These are phyloP conservation scores for Hyphopichia wangnamkhiaoensis DNA, from an alignment of 1,139 yeast genomes.

Conservation along the genomic window DNA sequence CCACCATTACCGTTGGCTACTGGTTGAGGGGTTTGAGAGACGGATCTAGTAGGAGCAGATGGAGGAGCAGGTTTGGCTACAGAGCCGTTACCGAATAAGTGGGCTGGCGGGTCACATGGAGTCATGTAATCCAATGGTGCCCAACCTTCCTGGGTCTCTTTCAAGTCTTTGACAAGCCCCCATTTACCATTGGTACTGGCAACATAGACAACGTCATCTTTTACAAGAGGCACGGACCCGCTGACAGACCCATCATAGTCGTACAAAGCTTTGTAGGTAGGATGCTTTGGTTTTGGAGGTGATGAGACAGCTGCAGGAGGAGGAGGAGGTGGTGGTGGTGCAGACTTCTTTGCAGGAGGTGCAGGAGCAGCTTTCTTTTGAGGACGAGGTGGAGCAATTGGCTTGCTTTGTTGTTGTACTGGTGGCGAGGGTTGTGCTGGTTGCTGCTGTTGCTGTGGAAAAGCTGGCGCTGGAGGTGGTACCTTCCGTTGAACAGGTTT, in stretches of 20 bases:
- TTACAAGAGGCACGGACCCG: slow-evolving; percentile 72
- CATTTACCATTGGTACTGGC: slow-evolving; percentile 77
- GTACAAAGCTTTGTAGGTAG: slow-evolving; percentile 82
- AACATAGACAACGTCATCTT: slow-evolving; percentile 74
- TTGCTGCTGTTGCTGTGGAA: slow-evolving; percentile 22
- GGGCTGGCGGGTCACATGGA: slow-evolving; percentile 53
- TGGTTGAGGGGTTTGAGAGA: slow-evolving; percentile 13
- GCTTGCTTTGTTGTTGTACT: slow-evolving; percentile 18
- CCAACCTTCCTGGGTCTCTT: slow-evolving; percentile 89
- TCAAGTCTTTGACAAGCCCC: slow-evolving; percentile 82
- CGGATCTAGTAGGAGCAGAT: slow-evolving; percentile 10
- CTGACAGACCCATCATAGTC: slow-evolving; percentile 89
- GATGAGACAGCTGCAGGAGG: slow-evolving; percentile 62
- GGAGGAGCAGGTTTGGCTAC: slow-evolving; percentile 41
- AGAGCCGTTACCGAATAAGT: slow-evolving; percentile 20
- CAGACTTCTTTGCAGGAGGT: slow-evolving; percentile 42
- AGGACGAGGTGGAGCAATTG: slow-evolving; percentile 17
- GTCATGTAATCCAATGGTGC: slow-evolving; percentile 91
- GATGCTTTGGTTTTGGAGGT: slow-evolving; percentile 62
- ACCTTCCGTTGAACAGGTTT: slow-evolving; percentile 15
- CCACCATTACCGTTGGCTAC: slow-evolving; percentile 22
- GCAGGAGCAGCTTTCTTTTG: slow-evolving; percentile 41
- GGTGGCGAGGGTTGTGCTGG: slow-evolving; percentile 15
- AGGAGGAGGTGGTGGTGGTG: slow-evolving; percentile 53
- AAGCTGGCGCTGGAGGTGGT: slow-evolving; percentile 27